phyloP scores from a whole-genome alignment of 441 rosid species.

The Pelargonium fulgidum region DNA sequence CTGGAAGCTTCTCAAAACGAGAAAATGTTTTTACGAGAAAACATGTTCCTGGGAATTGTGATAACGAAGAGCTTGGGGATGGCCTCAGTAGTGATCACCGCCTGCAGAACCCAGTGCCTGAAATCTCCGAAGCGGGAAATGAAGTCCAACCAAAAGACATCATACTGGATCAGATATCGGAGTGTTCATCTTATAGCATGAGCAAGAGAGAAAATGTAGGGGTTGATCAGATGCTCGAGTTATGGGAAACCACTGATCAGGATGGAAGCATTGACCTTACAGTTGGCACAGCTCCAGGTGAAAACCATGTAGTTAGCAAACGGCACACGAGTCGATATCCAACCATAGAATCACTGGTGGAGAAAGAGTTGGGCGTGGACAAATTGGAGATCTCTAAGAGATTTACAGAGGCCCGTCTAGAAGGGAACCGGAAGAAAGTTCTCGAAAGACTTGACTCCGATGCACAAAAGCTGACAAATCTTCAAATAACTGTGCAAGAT shows the following conservation, averaged over 20 bases:
- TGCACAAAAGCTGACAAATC: conserved; percentile 71
- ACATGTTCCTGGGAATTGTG: conserved; percentile 23
- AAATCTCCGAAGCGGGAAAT: conserved; percentile 40
- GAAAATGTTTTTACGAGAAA: conserved; percentile 28
- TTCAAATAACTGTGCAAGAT: conserved; percentile 74
- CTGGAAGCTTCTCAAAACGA: conserved; percentile 24
- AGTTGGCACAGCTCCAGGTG: conserved; percentile 28
- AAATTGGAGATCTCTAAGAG: conserved; percentile 57
- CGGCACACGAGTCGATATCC: conserved; percentile 35
- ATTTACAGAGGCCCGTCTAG: conserved; percentile 50
- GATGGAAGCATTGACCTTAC: conserved; percentile 40
- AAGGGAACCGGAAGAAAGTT: conserved; percentile 55
- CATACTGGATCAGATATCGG: conserved; percentile 84
- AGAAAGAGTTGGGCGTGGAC: conserved; percentile 70
- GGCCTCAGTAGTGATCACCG: conserved; percentile 20
- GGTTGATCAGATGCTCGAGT: conserved; percentile 48
- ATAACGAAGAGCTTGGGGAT: conserved; percentile 21
- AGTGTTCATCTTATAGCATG: conserved; percentile 67
- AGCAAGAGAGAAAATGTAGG: conserved; percentile 56
- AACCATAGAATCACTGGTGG: conserved; percentile 59
- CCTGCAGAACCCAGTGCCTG: conserved; percentile 34
- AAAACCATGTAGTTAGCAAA: conserved; percentile 23
- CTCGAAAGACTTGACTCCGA: conserved; percentile 88
- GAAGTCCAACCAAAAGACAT: conserved; percentile 86
- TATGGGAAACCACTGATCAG: conserved; percentile 49